A percentile compares a stretch with the other conserved stretches of the same genome.
phyloP scores from a whole-genome alignment of 139 green algal species.

The Chlamydomonas incerta region DNA sequence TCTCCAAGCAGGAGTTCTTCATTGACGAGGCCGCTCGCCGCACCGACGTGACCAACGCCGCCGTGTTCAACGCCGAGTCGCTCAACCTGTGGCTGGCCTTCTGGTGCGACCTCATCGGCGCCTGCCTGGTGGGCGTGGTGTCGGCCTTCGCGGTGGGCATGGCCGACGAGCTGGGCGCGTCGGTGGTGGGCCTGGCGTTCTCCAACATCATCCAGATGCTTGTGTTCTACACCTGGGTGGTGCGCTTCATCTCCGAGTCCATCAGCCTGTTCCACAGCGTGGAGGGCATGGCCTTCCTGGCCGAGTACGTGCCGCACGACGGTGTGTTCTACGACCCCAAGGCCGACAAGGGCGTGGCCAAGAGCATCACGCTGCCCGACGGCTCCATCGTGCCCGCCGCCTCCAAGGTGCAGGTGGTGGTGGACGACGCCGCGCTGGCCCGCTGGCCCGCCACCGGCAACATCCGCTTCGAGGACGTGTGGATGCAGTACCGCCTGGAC shows the following conservation, averaged over 20 bases:
- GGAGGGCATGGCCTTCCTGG: slow-evolving; percentile 62
- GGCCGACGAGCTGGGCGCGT: slow-evolving; percentile 51
- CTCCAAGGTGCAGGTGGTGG: slow-evolving; percentile 32
- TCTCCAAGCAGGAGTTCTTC: slow-evolving; percentile 52
- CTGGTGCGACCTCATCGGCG: slow-evolving; percentile 76
- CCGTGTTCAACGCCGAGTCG: slow-evolving; percentile 69
- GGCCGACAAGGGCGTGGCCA: neutral
- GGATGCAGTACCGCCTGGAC: slow-evolving; percentile 53
- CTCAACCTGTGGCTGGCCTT: slow-evolving; percentile 77
- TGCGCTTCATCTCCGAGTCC: slow-evolving; percentile 63
- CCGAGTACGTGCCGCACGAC: slow-evolving; percentile 61
- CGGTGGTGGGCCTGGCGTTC: slow-evolving; percentile 70
- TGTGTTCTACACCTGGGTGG: slow-evolving; percentile 69
- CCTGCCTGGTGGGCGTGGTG: slow-evolving; percentile 67
- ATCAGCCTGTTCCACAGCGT: slow-evolving; percentile 55
- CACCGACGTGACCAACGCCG: slow-evolving; percentile 31
- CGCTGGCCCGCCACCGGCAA: slow-evolving; percentile 58
- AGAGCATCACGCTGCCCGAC: slow-evolving; percentile 16
- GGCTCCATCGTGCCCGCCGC: slow-evolving; percentile 5
- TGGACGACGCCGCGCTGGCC: slow-evolving; percentile 12
- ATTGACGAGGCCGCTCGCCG: slow-evolving; percentile 58
- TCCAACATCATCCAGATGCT: slow-evolving; percentile 74
- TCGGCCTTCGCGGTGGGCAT: slow-evolving; percentile 64
- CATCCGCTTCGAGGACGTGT: slow-evolving; percentile 59
- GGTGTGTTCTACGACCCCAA: slow-evolving; percentile 43